Conservation (phyloP, 352 stramenopile species). For the Phytophthora litchii region DNA sequence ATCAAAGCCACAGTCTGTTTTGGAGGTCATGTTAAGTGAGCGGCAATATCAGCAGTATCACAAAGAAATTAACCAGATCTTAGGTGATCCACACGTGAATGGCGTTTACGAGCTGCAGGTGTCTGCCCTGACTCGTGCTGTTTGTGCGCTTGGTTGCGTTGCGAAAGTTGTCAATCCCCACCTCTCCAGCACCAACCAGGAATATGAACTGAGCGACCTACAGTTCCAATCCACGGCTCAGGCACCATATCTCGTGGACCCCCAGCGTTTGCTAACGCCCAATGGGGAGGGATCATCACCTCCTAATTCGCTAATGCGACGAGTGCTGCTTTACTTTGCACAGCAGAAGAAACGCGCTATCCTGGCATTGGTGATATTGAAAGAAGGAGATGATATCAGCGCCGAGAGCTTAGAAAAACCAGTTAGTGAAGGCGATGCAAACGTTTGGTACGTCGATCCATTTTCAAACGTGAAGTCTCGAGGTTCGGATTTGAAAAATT, state of each 20-base stretch:
- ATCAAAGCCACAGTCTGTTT: slow-evolving; percentile 59
- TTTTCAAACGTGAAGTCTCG: slow-evolving; percentile 62
- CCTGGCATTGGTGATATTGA: slow-evolving; percentile 53
- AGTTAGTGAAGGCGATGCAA: slow-evolving; percentile 46
- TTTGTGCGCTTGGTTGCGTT: slow-evolving; percentile 93
- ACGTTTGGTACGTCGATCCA: slow-evolving; percentile 75
- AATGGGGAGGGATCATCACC: slow-evolving; percentile 6
- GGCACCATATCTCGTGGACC: slow-evolving; percentile 64
- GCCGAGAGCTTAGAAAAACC: slow-evolving; percentile 8
- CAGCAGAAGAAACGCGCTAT: slow-evolving; percentile 74
- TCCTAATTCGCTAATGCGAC: slow-evolving; percentile 44
- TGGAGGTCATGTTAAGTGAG: slow-evolving; percentile 77
- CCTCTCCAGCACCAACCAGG: slow-evolving; percentile 44
- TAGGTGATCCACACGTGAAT: slow-evolving; percentile 79
- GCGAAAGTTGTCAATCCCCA: slow-evolving; percentile 64
- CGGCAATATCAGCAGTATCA: slow-evolving; percentile 74
- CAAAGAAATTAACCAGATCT: slow-evolving; percentile 81
- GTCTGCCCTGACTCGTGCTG: slow-evolving; percentile 85
- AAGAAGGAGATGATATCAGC: slow-evolving; percentile 38
- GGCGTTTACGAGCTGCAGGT: slow-evolving; percentile 95
- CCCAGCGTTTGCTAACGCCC: slow-evolving; percentile 17
- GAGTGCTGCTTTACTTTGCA: slow-evolving; percentile 73
- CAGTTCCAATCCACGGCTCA: slow-evolving; percentile 76
- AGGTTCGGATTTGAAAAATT: slow-evolving; percentile 52
- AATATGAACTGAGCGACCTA: slow-evolving; percentile 74